Conservation (phyloP, 139 green algal species). For the Raphidocelis subcapitata region DNA sequence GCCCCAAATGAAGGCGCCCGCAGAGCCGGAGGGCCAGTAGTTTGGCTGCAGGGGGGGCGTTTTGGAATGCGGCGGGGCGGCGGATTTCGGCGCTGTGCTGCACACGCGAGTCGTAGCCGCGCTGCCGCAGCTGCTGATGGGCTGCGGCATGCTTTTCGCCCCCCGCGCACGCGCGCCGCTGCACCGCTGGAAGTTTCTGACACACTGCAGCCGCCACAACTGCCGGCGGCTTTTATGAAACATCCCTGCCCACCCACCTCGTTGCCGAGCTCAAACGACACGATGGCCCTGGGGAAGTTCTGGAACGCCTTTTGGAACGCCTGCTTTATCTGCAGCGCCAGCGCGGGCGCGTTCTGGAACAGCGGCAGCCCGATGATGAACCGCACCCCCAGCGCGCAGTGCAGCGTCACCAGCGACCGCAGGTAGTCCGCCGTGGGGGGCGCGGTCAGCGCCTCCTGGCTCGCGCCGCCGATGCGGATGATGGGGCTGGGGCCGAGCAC, state of each 20-base stretch:
- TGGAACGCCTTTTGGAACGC: constrained; percentile 16
- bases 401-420: constrained; percentile 15
- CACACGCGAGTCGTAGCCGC: no score
- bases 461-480: constrained; percentile 14
- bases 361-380: constrained; percentile 32
- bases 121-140: no score
- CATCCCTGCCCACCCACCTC: no score
- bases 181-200: no score
- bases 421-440: constrained; percentile 10
- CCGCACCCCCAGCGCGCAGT: constrained; percentile 22
- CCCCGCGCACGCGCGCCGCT: no score
- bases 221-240: no score
- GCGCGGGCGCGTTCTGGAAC: constrained; percentile 18
- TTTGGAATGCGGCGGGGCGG: no score
- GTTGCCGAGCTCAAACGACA: constrained; percentile 25
- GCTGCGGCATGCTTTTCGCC: no score
- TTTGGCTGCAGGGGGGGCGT: not conserved
- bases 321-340: constrained; percentile 13
- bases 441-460: constrained; percentile 19
- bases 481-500: constrained; percentile 20
- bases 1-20: no score
- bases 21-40: constrained; percentile 9
- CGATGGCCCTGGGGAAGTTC: constrained; percentile 18
- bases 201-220: no score
- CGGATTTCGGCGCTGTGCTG: no score